Conservation (phyloP, 768 basidiomycete genomes). For the Mycena leptocephala region DNA sequence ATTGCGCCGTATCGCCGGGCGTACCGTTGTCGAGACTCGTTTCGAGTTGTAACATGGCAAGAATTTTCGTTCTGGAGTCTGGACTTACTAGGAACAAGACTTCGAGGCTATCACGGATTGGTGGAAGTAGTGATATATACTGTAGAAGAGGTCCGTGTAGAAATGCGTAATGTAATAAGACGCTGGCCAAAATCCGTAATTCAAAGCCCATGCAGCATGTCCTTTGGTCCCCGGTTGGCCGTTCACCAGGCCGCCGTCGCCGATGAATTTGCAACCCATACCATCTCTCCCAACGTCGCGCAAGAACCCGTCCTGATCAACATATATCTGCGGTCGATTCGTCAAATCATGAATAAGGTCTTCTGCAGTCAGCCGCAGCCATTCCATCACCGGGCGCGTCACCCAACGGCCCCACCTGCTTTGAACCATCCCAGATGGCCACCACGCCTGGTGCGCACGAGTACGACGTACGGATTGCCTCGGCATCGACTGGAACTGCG, state of each 20-base stretch:
- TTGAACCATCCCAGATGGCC: slow-evolving; percentile 18
- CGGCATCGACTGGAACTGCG: neutral
- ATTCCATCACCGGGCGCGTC: slow-evolving; percentile 4
- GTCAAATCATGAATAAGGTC: neutral
- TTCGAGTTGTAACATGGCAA: no score
- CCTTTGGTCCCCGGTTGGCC: neutral
- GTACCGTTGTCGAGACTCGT: no score
- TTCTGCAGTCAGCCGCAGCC: neutral
- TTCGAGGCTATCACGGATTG: no score
- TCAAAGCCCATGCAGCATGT: neutral
- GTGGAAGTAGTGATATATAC: no score
- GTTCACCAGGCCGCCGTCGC: slow-evolving; percentile 1
- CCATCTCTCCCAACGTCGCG: neutral
- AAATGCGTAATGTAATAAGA: no score
- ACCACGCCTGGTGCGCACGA: neutral
- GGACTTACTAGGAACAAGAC: no score
- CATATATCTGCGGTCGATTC: neutral
- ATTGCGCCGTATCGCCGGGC: no score
- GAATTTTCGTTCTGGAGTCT: no score
- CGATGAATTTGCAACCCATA: neutral
- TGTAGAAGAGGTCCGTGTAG: no score
- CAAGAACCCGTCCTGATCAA: slow-evolving; percentile 9
- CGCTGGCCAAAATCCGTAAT: no score
- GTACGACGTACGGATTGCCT: neutral
- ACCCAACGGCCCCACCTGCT: slow-evolving; percentile 16